These are phyloP conservation scores for Vitis hybrid DNA, from an alignment of 177 flowering plant genomes.

Conservation along the genomic window DNA sequence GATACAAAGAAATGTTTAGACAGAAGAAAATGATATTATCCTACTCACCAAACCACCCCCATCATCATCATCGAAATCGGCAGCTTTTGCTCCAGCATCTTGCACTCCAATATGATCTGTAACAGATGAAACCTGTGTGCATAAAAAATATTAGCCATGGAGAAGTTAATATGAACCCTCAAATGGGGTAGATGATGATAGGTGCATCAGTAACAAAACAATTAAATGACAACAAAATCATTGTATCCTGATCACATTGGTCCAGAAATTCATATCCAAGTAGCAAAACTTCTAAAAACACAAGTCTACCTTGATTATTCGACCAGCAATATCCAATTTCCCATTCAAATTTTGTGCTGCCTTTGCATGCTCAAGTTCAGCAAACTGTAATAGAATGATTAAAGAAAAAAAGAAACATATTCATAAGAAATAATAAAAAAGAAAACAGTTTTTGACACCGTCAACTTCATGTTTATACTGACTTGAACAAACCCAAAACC, in stretches of 20 bases:
- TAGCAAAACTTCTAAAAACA: neutral
- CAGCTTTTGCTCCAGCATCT: slow-evolving; percentile 67
- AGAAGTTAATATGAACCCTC: neutral
- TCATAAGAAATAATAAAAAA: neutral
- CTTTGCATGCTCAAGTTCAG: slow-evolving; percentile 86
- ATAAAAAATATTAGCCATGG: neutral
- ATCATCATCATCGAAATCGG: slow-evolving; percentile 95
- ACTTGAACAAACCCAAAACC: slow-evolving; percentile 97
- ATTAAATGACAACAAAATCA: neutral
- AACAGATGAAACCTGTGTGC: slow-evolving; percentile 75
- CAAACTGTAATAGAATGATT: slow-evolving; percentile 51
- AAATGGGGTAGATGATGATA: neutral
- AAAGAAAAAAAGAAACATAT: neutral
- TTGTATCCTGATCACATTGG: neutral
- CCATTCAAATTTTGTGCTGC: slow-evolving; percentile 93
- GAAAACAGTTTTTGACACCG: neutral
- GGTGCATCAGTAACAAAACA: neutral
- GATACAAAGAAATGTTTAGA: neutral
- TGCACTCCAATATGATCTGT: slow-evolving; percentile 84
- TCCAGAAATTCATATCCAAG: neutral
- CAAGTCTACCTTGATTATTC: slow-evolving; percentile 66
- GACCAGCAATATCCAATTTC: slow-evolving; percentile 86
- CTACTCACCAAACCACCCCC: slow-evolving; percentile 92
- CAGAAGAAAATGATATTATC: neutral
- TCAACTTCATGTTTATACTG: slow-evolving; percentile 21